Conservation (phyloP, 2,329 filamentous ascomycete species). For the Bipolaris victoriae region DNA sequence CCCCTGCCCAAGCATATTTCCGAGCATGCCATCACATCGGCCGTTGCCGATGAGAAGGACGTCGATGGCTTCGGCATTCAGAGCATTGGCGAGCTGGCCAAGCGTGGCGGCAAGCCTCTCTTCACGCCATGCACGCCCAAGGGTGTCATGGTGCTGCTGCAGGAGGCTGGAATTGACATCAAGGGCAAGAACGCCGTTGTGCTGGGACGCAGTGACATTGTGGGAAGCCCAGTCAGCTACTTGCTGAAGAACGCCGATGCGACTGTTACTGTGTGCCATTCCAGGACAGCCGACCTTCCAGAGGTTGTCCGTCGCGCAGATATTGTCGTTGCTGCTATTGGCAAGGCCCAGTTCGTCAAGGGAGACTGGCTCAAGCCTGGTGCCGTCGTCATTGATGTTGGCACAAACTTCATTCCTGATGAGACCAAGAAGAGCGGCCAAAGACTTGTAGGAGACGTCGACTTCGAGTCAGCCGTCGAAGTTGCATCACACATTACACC, state of each 20-base stretch:
- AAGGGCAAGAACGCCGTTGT: conserved; percentile 94
- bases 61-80: conserved; percentile 93
- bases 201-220: conserved; percentile 93
- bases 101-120: conserved; percentile 85
- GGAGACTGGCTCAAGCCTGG: conserved; percentile 95
- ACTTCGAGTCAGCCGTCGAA: conserved; percentile 81
- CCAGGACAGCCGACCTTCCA: conserved; percentile 76
- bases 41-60: conserved; percentile 92
- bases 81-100: conserved; percentile 97
- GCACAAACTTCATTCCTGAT: conserved; percentile 94
- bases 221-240: conserved; percentile 95
- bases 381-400: conserved; percentile 95
- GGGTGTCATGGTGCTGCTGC: conserved; percentile 90
- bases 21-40: conserved; percentile 87
- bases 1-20: conserved; percentile 88
- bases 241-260: conserved; percentile 94
- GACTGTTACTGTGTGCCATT: conserved; percentile 96
- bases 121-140: conserved; percentile 97
- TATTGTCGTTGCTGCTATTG: conserved; percentile 90
- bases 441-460: conserved; percentile 91
- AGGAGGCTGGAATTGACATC: conserved; percentile 81
- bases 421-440: conserved; percentile 89
- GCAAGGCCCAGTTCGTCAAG: conserved; percentile 84
- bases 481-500: conserved; percentile 94
- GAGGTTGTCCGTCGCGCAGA: conserved; percentile 82